Conservation (phyloP, 805 yeast species). For the Lipomyces lipofer region DNA sequence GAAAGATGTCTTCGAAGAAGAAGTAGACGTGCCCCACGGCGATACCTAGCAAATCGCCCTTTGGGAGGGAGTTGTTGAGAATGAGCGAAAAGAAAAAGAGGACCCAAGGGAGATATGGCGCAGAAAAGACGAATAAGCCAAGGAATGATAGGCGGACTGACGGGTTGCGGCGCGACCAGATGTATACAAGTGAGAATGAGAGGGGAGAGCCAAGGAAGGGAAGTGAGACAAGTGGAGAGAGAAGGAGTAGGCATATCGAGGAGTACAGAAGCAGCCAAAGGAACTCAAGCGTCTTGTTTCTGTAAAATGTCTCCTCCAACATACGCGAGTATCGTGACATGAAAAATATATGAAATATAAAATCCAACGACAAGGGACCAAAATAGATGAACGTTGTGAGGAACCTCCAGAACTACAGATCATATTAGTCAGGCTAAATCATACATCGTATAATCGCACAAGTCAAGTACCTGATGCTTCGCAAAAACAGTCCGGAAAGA, state of each 20-base stretch:
- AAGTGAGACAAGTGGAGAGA: conserved; percentile 40
- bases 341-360: conserved; percentile 41
- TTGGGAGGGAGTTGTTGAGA: conserved; percentile 29
- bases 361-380: conserved; percentile 46
- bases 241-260: conserved; percentile 36
- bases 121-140: conserved; percentile 46
- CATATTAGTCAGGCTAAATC: not conserved
- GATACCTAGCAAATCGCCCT: conserved; percentile 42
- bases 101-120: conserved; percentile 50
- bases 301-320: conserved; percentile 43
- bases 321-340: conserved; percentile 44
- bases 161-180: conserved; percentile 52
- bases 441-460: not conserved
- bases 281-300: conserved; percentile 41
- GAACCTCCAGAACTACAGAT: conserved; percentile 44
- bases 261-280: conserved; percentile 44
- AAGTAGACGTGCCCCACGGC: conserved; percentile 47
- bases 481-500: conserved; percentile 42
- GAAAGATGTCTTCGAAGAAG: conserved; percentile 46
- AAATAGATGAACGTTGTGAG: conserved; percentile 46
- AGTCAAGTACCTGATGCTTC: conserved; percentile 33
- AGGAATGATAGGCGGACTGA: conserved; percentile 44
- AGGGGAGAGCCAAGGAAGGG: conserved; percentile 46
- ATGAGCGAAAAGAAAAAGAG: conserved; percentile 36
- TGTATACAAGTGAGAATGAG: conserved; percentile 43